Base-by-base conservation (phyloP, 2,329 filamentous ascomycete genomes). In the Malbranchea zuffiana region DNA sequence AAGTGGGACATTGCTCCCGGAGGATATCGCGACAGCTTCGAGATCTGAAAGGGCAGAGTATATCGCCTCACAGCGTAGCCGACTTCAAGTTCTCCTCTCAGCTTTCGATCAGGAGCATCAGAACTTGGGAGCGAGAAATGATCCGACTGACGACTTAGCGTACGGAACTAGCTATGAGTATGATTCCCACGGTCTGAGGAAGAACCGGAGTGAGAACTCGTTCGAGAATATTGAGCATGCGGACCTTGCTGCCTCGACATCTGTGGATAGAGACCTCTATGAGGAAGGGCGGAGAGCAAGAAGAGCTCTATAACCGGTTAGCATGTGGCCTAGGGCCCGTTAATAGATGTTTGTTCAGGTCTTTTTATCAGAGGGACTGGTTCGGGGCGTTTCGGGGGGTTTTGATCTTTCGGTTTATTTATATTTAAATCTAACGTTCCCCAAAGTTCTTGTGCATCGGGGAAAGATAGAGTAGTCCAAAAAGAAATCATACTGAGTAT, bases 191-290 rank as follows among this genome's bases (percentile, higher is more conserved):
- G 46, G 50, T 6, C 43, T 93, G 50, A 80, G 75, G 50, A 88
- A 88, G 63, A 88, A 82, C 53, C 77, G 78, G 45, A 92, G 83
- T 56, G 86, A 94, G 55, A 75, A 74, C 13, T 88, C 93, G 49
- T 95, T 95, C 53, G 86, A 93, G 53, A 82, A 84, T 56, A 83
- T 92, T 47, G 82, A 90, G 44, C 76, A 78, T 21, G 81, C 87
- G 53, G 80, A 77, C 38, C 43, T 57, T 4, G 50, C 36, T 8
- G 41, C 39, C 4, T 40, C 43, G 12, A 40, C 40, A 6, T 35
- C 38, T 10, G 32, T 39, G 16, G 39, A 41, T 35, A 38, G 27
- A 31, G 34, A 43, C 25, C 21, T 25, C 12, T 23, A 32, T 6
- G 32, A 10, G 12, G 24, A 35, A 13, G 23, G 20, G 15, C 15